Evolutionary conservation across 1,284 basidiomycete species (phyloP).

Genomic region (Ustilago bromivora): DNA sequence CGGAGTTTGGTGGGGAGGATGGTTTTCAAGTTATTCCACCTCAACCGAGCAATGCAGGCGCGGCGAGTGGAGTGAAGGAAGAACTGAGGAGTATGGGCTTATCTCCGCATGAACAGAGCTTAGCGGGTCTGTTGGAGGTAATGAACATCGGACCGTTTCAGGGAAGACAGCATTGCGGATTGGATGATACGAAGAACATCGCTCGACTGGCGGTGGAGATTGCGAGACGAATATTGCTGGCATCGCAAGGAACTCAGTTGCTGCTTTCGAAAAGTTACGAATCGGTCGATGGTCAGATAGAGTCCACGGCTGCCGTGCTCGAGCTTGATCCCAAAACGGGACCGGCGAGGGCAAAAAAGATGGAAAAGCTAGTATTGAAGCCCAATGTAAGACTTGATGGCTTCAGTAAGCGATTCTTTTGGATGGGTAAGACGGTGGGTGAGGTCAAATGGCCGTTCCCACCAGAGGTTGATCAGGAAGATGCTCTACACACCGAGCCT

Average conservation of each 20-base stretch:
- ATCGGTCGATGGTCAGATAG: constrained; percentile 30
- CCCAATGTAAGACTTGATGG: constrained; percentile 42
- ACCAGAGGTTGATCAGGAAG: constrained; percentile 27
- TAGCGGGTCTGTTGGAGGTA: constrained; percentile 52
- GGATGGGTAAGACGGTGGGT: constrained; percentile 37
- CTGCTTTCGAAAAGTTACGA: constrained; percentile 34
- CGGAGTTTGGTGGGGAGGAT: constrained; percentile 42
- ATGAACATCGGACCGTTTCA: constrained; percentile 63
- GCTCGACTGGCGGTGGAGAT: constrained; percentile 67
- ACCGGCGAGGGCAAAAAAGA: constrained; percentile 19
- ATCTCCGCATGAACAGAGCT: constrained; percentile 44
- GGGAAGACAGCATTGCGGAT: constrained; percentile 72
- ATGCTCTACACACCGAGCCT: neutral
- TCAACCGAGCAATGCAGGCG: neutral
- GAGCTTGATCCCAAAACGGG: constrained; percentile 16
- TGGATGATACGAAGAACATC: constrained; percentile 72
- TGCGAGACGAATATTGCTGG: constrained; percentile 24
- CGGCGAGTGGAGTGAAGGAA: constrained; percentile 8
- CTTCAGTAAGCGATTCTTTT: constrained; percentile 33
- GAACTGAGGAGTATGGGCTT: constrained; percentile 24
- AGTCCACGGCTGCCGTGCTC: constrained; percentile 23
- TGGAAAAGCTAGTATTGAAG: constrained; percentile 36
- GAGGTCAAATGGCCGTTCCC: constrained; percentile 45
- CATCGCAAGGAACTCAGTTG: constrained; percentile 27
- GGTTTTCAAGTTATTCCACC: constrained; percentile 50